Evolutionary conservation across 345 rosid genomes (phyloP), one percentile per base, ranked within the genome.

Genomic region (Cardamine occulta): DNA sequence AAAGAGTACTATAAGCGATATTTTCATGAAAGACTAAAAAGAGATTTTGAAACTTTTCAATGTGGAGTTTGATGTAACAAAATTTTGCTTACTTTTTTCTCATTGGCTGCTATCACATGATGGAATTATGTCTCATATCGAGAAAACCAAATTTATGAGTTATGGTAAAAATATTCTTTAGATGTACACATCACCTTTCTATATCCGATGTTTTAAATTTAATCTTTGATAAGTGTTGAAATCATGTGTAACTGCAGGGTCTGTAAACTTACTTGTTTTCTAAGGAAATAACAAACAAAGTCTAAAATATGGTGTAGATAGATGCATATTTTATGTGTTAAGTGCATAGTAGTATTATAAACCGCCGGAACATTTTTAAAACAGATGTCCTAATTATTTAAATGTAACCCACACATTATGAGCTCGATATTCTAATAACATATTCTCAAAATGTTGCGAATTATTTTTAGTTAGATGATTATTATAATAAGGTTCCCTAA

Each of bases 341-440:
- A 64, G 65, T 5, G n/a, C 61, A 66, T 67, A 19, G 4, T 49
- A 49, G 11, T 67, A 59, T 68, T 51, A 39, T 37, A 75, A 51
- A 68, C 54, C 12, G 69, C 63, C 55, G 48, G 48, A 75, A 48
- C 35, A 26, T 53, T 40, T 28, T 8, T 1, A 52, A 61, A 40
- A 40, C 34, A 35, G 49, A 24, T 5, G 14, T 68, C 2, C 19
- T 51, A 18, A 37, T 8, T 48, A 37, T 49, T 45, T 18, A 63
- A 44, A 32, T 55, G 59, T 24, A 66, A 74, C 24, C 42, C 11
- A 51, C 51, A 35, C 52, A 35, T 35, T 34, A 62, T 73, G 34
- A 44, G 71, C 49, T 74, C 26, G 18, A 28, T 39, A 52, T 19
- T n/a, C 62, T 68, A 34, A 19, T 68, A 34, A 19, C 53, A 23